A percentile compares a stretch with the other conserved stretches of the same genome.
These are phyloP conservation scores for Annulohypoxylon truncatum DNA, from an alignment of 2,329 filamentous ascomycete genomes.

Conservation along the genomic window DNA sequence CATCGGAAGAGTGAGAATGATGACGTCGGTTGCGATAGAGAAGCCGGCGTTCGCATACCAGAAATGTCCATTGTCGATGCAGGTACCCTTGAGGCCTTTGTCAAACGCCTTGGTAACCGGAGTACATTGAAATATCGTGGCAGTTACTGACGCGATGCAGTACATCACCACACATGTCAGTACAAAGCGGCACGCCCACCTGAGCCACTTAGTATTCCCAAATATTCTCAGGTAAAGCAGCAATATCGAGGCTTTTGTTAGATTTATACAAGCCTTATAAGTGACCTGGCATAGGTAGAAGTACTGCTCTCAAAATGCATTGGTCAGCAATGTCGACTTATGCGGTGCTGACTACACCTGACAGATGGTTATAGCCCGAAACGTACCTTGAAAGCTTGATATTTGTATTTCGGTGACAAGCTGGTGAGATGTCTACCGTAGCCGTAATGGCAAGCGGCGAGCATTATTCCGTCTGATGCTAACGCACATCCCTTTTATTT, in stretches of 20 bases:
- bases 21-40: conserved; percentile 56
- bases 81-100: conserved; percentile 45
- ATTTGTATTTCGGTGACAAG: conserved; percentile 37
- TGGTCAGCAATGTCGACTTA: conserved; percentile 4
- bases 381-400: conserved; percentile 46
- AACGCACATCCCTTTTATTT: conserved; percentile 43
- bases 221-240: conserved; percentile 52
- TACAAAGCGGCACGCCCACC: conserved; percentile 43
- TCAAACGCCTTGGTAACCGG: conserved; percentile 49
- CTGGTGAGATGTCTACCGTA: conserved; percentile 45
- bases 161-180: conserved; percentile 44
- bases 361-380: background rate
- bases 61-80: conserved; percentile 53
- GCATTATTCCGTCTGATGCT: conserved; percentile 42
- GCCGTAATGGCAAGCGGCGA: conserved; percentile 47
- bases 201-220: conserved; percentile 47
- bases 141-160: conserved; percentile 45
- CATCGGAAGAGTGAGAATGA: conserved; percentile 56
- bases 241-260: conserved; percentile 51
- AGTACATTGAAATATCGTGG: conserved; percentile 50
- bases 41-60: conserved; percentile 58
- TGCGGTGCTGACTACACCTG: background rate
- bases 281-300: conserved; percentile 51
- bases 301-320: conserved; percentile 30
- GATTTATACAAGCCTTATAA: conserved; percentile 51